phyloP scores from a whole-genome alignment of 768 basidiomycete species.

The Mycena metata region DNA sequence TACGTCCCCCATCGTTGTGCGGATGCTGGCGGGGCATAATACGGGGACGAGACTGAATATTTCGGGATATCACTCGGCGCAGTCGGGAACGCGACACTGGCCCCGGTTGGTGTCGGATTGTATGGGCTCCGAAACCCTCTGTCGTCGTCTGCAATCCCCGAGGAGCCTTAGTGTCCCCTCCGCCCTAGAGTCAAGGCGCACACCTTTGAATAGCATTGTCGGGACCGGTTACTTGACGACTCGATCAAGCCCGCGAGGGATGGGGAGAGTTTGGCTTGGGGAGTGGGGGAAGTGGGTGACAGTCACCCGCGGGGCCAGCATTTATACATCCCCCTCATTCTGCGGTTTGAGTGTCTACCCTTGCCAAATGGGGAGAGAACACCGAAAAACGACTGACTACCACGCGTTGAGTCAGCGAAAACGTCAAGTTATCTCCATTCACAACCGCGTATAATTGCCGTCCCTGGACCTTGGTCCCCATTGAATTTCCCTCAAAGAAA shows the following conservation, averaged over 20 bases:
- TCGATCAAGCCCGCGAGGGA: neutral
- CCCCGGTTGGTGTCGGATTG: neutral
- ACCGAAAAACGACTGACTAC: too few species aligned
- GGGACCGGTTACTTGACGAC: neutral
- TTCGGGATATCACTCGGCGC: neutral
- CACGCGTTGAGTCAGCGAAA: too few species aligned
- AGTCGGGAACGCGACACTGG: slow-evolving; percentile 10
- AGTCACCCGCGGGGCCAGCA: neutral
- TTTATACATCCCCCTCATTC: slow-evolving; percentile 9
- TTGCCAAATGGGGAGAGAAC: too few species aligned
- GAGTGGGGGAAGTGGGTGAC: neutral
- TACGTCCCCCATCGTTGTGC: neutral
- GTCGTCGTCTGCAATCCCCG: neutral
- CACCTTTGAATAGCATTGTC: neutral
- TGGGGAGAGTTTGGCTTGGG: neutral
- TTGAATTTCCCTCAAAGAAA: too few species aligned
- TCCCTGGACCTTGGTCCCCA: too few species aligned
- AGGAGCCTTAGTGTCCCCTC: neutral
- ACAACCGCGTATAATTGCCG: too few species aligned
- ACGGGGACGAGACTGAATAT: neutral
- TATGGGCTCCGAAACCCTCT: neutral
- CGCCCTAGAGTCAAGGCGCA: neutral
- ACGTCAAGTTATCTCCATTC: too few species aligned
- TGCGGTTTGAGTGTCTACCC: neutral
- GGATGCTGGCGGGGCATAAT: neutral